Evolutionary conservation across 164 flowering plant genomes (phyloP).

Genomic region (Vitis labrusca): DNA sequence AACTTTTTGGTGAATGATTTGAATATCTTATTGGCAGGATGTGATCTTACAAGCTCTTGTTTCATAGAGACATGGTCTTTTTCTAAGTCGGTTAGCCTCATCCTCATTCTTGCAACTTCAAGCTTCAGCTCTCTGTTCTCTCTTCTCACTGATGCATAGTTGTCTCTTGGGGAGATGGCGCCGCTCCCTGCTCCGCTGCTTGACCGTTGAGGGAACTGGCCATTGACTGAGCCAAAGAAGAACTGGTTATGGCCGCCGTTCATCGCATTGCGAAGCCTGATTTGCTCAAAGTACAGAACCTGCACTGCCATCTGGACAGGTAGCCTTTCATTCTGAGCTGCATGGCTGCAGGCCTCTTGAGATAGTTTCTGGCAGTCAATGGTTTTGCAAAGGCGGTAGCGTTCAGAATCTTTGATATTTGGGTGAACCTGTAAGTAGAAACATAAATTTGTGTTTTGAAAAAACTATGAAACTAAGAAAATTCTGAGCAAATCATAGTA

Average conservation of each 20-base stretch:
- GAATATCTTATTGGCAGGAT: slow-evolving; percentile 73
- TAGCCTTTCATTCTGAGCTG: slow-evolving; percentile 91
- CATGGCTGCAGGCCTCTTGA: slow-evolving; percentile 98
- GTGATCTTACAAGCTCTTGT: slow-evolving; percentile 76
- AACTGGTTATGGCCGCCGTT: slow-evolving; percentile 75
- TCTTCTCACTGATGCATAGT: slow-evolving; percentile 94
- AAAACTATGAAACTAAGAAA: background rate
- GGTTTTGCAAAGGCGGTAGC: slow-evolving; percentile 86
- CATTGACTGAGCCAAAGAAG: slow-evolving; percentile 64
- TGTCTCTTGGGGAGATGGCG: slow-evolving; percentile 92
- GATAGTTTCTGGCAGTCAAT: slow-evolving; percentile 89
- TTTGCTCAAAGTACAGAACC: slow-evolving; percentile 93
- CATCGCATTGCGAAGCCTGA: slow-evolving; percentile 88
- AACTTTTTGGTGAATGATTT: slow-evolving; percentile 69
- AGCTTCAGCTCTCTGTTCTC: slow-evolving; percentile 96
- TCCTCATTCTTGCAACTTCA: slow-evolving; percentile 95
- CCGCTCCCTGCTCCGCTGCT: slow-evolving; percentile 92
- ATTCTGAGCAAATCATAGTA: background rate
- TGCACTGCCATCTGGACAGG: slow-evolving; percentile 97
- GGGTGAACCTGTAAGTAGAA: slow-evolving; percentile 73
- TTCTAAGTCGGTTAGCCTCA: slow-evolving; percentile 94
- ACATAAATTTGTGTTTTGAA: background rate
- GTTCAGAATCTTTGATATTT: slow-evolving; percentile 76
- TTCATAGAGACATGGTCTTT: slow-evolving; percentile 97
- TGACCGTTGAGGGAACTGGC: slow-evolving; percentile 70